Percentiles rank a stretch among this genome's conserved stretches.
These are phyloP conservation scores for Dichomitus squalens DNA, from an alignment of 1,284 basidiomycete species.

Conservation along the genomic window DNA sequence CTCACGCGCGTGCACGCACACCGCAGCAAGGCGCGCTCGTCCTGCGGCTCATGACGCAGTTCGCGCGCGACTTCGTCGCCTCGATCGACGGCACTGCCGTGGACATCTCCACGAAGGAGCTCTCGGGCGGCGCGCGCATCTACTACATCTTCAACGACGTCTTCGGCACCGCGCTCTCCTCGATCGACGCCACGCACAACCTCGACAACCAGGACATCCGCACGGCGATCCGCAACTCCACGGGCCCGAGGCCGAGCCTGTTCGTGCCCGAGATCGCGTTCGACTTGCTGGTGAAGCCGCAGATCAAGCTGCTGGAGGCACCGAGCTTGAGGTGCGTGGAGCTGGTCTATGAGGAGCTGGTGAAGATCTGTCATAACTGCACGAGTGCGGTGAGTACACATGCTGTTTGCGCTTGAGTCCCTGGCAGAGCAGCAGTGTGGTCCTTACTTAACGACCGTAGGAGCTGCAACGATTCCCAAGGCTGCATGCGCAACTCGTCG, in stretches of 20 bases:
- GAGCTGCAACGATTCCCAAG: conserved; percentile 97
- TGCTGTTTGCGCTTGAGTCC: not conserved
- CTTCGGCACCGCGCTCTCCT: conserved; percentile 90
- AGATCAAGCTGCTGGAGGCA: conserved; percentile 95
- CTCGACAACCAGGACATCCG: conserved; percentile 95
- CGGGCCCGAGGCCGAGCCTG: conserved; percentile 93
- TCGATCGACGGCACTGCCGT: conserved; percentile 99
- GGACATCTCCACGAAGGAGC: conserved; percentile 97
- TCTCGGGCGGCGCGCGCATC: conserved; percentile 96
- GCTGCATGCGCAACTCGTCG: conserved; percentile 92
- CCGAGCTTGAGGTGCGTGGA: conserved; percentile 96
- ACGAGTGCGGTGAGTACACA: conserved; percentile 72
- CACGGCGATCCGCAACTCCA: conserved; percentile 98
- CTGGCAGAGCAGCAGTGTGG: not conserved
- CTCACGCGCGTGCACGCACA: not conserved
- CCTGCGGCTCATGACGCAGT: conserved; percentile 98
- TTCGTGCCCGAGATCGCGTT: conserved; percentile 99
- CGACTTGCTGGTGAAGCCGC: conserved; percentile 96
- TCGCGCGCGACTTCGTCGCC: conserved; percentile 95
- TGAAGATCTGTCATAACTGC: conserved; percentile 99
- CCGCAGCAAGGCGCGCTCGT: conserved; percentile 81
- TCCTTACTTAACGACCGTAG: no score
- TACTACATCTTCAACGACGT: conserved; percentile 99
- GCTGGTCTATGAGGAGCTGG: conserved; percentile 97
- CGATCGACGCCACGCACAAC: conserved; percentile 90